Base-by-base conservation (phyloP, 768 basidiomycete genomes). In the Calocybe cyanea region DNA sequence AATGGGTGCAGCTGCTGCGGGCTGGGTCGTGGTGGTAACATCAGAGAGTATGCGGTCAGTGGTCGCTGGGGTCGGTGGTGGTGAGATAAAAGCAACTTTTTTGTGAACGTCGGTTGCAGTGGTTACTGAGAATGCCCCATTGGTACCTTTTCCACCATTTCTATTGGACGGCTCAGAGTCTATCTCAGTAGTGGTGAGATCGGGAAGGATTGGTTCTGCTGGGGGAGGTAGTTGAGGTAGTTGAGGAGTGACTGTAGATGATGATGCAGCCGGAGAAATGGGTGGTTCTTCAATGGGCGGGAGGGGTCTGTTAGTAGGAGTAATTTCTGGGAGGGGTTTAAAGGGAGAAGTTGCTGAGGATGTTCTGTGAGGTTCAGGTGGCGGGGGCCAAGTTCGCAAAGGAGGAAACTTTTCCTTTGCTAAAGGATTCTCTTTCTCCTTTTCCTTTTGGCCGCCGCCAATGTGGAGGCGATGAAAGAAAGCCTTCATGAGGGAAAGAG, bases 41-140 rank as follows among this genome's bases (percentile, higher is more conserved):
- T 77, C 73, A 38, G 78, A 75, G 44, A 80, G 66, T 41, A 72
- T 62, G 58, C 72, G 75, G 63, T 83, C 78, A 49, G 75, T 69
- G 49, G 68, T 75, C 31, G 71, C 64, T 40, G 84, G 81, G 0
- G 87, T 85, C 21, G 85, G 85, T 11, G 85, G 80, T 39, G 88
- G 87, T 21, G 87, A 88, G 57, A 87, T 75, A 67, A 92, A 92
- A 20, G 88, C 90, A 36, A 92, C 90, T 68, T 90, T 90, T 73
- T 92, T 92, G 58, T 78, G 79, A 24, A 78, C 70, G 53, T 85
- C 84, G 50, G 63, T 63, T 38, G 62, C 48, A 18, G 61, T 56
- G 35, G 51, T 54, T 7, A 58, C 61, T 30, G 50, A 56, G 20
- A 59, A 45, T 25, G 54, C 48, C 3, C 54, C 57, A 54, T 67